phyloP scores from a whole-genome alignment of 2,329 filamentous ascomycete genomes.

The Penicillium griseofulvum region DNA sequence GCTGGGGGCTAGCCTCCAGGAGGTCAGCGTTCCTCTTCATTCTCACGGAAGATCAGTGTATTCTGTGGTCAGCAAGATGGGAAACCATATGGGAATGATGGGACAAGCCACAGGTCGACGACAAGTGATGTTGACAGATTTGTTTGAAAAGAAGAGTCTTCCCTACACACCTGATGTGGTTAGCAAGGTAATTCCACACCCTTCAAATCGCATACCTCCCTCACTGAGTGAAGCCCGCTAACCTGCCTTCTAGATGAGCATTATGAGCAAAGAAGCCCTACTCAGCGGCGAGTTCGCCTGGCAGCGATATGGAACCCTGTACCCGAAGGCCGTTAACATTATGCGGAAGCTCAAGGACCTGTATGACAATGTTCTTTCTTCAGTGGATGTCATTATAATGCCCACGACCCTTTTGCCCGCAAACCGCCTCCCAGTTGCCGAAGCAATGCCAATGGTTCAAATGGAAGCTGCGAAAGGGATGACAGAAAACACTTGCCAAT shows the following conservation, averaged over 20 bases:
- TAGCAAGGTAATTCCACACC: background rate
- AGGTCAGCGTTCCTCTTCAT: background rate
- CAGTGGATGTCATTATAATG: background rate
- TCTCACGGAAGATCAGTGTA: conserved; percentile 5
- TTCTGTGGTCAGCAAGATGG: conserved; percentile 28
- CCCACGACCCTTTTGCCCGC: background rate
- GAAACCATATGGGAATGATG: conserved; percentile 33
- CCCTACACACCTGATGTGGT: background rate
- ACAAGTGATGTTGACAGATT: conserved; percentile 3
- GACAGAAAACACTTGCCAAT: background rate
- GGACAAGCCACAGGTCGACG: conserved; percentile 28
- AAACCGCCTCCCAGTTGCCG: background rate
- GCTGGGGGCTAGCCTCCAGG: background rate
- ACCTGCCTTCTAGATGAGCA: background rate
- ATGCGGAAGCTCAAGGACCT: background rate
- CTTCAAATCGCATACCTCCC: too few species aligned
- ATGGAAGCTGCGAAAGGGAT: background rate
- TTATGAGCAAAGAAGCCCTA: background rate
- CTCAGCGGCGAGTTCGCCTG: background rate
- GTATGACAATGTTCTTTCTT: background rate
- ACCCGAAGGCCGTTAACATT: background rate
- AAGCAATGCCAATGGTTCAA: background rate
- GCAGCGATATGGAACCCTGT: background rate
- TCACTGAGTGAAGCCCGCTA: background rate
- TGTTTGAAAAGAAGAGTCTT: conserved; percentile 1